Evolutionary conservation across 768 basidiomycete genomes (phyloP).

Genomic region (Suillus plorans): DNA sequence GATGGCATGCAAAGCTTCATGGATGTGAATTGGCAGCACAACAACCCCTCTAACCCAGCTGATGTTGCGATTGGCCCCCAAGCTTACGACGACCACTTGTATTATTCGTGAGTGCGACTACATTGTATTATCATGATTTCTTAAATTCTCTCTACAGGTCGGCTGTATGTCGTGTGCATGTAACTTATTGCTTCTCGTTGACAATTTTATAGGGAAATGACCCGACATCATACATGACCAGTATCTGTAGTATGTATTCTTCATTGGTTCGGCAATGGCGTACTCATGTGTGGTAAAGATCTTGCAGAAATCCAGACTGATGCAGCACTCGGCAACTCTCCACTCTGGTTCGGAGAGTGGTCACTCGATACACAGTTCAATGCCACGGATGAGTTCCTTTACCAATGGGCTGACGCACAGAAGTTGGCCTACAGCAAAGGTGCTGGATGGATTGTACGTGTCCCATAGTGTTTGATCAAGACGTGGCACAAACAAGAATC

Average conservation of each 20-base stretch:
- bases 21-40: constrained; percentile 77
- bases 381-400: constrained; percentile 62
- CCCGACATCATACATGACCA: constrained; percentile 60
- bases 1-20: constrained; percentile 56
- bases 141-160: constrained; percentile 39
- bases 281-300: constrained; percentile 38
- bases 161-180: constrained; percentile 42
- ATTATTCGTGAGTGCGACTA: constrained; percentile 55
- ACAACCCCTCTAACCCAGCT: constrained; percentile 70
- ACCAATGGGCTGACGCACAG: constrained; percentile 75
- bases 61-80: constrained; percentile 69
- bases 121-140: background rate
- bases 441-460: constrained; percentile 66
- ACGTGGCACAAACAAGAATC: background rate
- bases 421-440: constrained; percentile 61
- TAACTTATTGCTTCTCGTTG: background rate
- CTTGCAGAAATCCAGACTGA: constrained; percentile 54
- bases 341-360: constrained; percentile 63
- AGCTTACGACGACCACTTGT: constrained; percentile 77
- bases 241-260: constrained; percentile 62
- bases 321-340: constrained; percentile 42
- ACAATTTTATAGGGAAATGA: constrained; percentile 56
- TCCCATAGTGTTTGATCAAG: background rate
- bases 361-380: constrained; percentile 61
- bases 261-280: background rate